Percentiles rank a stretch among this genome's conserved stretches.
phyloP scores from a whole-genome alignment of 352 stramenopile species.

The Pythium brassicae region DNA sequence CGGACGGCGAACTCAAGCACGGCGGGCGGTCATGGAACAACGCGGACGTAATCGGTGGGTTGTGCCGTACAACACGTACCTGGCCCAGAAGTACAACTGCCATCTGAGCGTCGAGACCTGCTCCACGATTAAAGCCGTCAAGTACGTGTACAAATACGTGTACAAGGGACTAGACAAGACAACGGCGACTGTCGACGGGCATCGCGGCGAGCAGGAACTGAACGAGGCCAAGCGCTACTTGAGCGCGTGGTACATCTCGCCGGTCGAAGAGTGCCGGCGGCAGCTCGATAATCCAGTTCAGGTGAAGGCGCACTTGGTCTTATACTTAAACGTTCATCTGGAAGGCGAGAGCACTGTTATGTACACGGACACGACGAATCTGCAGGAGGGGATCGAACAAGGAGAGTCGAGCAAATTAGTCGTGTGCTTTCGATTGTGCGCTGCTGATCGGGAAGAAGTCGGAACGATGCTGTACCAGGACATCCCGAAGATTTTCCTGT shows the following conservation, averaged over 20 bases:
- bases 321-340: slow-evolving; percentile 11
- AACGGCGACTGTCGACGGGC: neutral
- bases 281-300: slow-evolving; percentile 21
- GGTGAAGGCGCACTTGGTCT: slow-evolving; percentile 15
- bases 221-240: slow-evolving; percentile 27
- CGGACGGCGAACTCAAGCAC: neutral
- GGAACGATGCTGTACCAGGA: slow-evolving; percentile 15
- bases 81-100: neutral
- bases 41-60: neutral
- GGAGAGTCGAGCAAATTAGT: slow-evolving; percentile 4
- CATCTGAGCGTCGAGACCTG: neutral
- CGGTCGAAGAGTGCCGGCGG: slow-evolving; percentile 21
- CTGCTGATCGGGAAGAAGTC: slow-evolving; percentile 4
- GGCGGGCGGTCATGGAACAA: neutral
- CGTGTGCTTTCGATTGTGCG: slow-evolving; percentile 14
- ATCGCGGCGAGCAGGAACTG: neutral
- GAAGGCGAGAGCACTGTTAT: slow-evolving; percentile 2
- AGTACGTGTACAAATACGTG: slow-evolving; percentile 5
- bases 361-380: neutral
- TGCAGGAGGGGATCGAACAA: too few species aligned
- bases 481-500: slow-evolving; percentile 13
- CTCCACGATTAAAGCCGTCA: neutral
- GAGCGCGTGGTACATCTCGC: slow-evolving; percentile 25
- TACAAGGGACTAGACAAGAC: slow-evolving; percentile 3
- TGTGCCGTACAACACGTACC: neutral